Percentiles rank a stretch among this genome's conserved stretches.
phyloP scores from a whole-genome alignment of 495 filamentous ascomycete species.

The Neurospora sp. region DNA sequence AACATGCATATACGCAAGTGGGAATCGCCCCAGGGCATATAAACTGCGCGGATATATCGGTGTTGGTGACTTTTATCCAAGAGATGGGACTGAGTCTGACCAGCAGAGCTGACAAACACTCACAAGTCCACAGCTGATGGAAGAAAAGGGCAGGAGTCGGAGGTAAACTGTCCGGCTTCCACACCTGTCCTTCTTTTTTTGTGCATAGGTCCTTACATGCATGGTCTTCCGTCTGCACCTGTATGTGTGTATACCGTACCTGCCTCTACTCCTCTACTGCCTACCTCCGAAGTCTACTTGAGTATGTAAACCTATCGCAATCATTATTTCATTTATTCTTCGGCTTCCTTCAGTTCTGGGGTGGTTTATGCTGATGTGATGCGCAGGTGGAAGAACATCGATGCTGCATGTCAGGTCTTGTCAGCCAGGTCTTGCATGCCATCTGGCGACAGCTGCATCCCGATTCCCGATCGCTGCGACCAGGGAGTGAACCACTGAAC shows the following conservation, averaged over 20 bases:
- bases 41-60: too few relatives aligned
- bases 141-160: background rate
- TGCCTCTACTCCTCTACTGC: background rate
- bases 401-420: background rate
- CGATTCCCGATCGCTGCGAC: background rate
- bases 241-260: background rate
- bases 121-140: background rate
- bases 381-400: background rate
- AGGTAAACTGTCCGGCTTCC: background rate
- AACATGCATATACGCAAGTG: background rate
- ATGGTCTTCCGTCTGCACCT: background rate
- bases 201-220: background rate
- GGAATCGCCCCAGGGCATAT: too few relatives aligned
- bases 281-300: background rate
- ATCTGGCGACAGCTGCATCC: background rate
- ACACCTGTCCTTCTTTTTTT: background rate
- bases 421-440: background rate
- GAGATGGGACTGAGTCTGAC: background rate
- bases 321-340: background rate
- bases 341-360: background rate
- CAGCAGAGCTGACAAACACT: background rate
- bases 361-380: background rate
- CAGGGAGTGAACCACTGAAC: background rate
- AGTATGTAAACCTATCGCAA: background rate
- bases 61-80: background rate